Evolutionary conservation across 306 rosid genomes (phyloP), one percentile per base, ranked within the genome.

Genomic region (Styphnolobium japonicum): DNA sequence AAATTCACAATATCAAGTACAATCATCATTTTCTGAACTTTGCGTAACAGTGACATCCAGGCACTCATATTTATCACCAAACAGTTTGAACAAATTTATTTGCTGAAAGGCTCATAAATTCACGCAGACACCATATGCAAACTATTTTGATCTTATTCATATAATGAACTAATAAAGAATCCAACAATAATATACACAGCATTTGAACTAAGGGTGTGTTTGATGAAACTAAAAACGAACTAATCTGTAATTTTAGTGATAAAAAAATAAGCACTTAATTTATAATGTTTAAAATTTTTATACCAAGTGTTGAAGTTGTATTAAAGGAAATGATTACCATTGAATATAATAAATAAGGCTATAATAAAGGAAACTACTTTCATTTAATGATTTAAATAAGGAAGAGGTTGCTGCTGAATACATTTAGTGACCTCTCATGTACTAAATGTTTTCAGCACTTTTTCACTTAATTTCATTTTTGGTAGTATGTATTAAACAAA

Each of bases 1-100:
- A 76, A 84, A 83, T 83, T 78, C 87, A 84, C 48, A 84, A 27
- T 53, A 43, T 12, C 75, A 85, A 67, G 77, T 58, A 76, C 56
- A 56, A 34, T 51, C 52, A 69, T 37, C 45, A 81, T 68, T 36
- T 34, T 51, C 3, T 22, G 7, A 64, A 65, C 53, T 65, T 52
- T 3, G 22, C 23, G 58, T 74, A 23, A 43, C 48, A 77, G 67
- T 14, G 71, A 19, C 66, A 39, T 45, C 14, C 27, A 61, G 55
- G 53, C 18, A 4, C 12, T 46, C 6, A 43, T 16, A 48, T 11
- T 7, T 3, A 25, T 23, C 14, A 0, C 56, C n/a, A 55, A 57
- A 56, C 8, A 14, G 19, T 60, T 61, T 56, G 56, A 67, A 27
- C 68, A 51, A 18, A 57, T 43, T 23, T 52, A 75, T 84, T n/a